phyloP scores from a whole-genome alignment of 1,284 basidiomycete species.

The Puccinia horiana region DNA sequence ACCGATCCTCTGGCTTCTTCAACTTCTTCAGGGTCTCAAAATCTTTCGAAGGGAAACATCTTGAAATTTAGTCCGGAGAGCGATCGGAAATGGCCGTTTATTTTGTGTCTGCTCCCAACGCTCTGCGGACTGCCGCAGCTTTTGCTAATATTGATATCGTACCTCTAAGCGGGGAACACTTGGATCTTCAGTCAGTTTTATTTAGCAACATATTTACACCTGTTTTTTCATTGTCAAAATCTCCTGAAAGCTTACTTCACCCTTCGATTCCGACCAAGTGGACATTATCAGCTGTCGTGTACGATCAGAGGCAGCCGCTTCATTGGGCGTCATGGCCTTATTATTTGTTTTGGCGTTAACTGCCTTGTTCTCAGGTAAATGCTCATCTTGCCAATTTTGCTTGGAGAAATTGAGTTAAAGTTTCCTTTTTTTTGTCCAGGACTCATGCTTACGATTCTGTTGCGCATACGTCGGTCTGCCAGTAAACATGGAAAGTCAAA shows the following conservation, averaged over 20 bases:
- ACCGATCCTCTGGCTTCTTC: not conserved
- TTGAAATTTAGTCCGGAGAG: not conserved
- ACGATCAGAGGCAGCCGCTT: slow-evolving; percentile 14
- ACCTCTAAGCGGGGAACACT: not conserved
- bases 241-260: not conserved
- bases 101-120: slow-evolving; percentile 17
- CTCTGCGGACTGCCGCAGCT: slow-evolving; percentile 29
- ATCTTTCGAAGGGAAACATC: not conserved
- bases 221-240: not conserved
- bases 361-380: slow-evolving; percentile 19
- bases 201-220: too few species aligned
- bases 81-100: not conserved
- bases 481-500: slow-evolving; percentile 11
- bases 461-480: not conserved
- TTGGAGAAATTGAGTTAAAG: not conserved
- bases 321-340: not conserved
- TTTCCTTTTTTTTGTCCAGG: not conserved
- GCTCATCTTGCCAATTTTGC: not conserved
- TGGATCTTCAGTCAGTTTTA: slow-evolving; percentile 16
- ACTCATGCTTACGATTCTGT: not conserved
- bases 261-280: not conserved
- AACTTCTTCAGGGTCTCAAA: not conserved
- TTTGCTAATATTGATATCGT: not conserved
- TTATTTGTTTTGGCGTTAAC: slow-evolving; percentile 12
- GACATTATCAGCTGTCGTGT: slow-evolving; percentile 18